Percentiles rank a stretch among this genome's conserved stretches.
phyloP scores from a whole-genome alignment of 2,329 filamentous ascomycete genomes.

The Metarhizium brunneum region DNA sequence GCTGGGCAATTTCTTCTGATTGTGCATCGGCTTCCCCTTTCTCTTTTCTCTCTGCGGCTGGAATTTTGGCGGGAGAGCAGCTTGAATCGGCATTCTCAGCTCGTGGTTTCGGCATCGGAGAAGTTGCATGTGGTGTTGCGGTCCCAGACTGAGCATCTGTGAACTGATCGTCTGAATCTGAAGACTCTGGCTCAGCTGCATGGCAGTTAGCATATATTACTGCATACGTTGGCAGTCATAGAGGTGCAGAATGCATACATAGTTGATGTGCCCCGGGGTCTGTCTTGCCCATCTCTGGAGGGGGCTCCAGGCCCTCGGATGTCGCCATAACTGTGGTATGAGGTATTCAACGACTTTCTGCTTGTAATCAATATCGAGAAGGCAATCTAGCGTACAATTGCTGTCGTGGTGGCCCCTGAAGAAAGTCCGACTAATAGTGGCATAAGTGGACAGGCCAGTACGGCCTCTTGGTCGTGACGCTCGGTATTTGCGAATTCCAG shows the following conservation, averaged over 20 bases:
- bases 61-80: slow-evolving; percentile 48
- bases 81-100: slow-evolving; percentile 48
- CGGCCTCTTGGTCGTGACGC: too few species aligned
- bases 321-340: slow-evolving; percentile 17
- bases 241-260: slow-evolving; percentile 27
- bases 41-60: slow-evolving; percentile 48
- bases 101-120: slow-evolving; percentile 48
- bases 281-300: slow-evolving; percentile 23
- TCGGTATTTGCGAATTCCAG: too few species aligned
- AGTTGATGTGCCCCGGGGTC: slow-evolving; percentile 54
- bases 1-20: slow-evolving; percentile 50
- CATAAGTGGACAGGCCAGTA: not conserved
- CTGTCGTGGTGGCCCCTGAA: not conserved
- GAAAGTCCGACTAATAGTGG: not conserved
- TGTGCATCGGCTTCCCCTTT: slow-evolving; percentile 47
- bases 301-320: slow-evolving; percentile 21
- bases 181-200: slow-evolving; percentile 32
- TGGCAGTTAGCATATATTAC: slow-evolving; percentile 14
- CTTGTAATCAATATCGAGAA: not conserved
- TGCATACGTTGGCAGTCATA: not conserved
- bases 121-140: slow-evolving; percentile 31
- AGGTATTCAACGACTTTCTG: not conserved
- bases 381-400: not conserved
- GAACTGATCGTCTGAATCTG: slow-evolving; percentile 62
- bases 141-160: slow-evolving; percentile 53